phyloP scores from a whole-genome alignment of 352 stramenopile genomes.

The Blastocystis sp. region DNA sequence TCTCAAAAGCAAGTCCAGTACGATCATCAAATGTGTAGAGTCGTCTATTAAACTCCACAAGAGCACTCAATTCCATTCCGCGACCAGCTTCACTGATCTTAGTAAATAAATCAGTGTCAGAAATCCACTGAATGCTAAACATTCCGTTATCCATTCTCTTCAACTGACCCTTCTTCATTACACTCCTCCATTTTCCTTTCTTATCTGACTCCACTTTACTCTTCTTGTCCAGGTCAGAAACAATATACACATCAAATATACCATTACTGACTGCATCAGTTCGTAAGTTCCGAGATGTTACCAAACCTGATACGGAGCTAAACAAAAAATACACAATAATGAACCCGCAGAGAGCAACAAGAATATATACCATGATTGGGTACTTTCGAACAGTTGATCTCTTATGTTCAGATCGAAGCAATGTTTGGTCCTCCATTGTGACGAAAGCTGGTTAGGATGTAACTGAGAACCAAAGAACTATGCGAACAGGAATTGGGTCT shows the following conservation, averaged over 20 bases:
- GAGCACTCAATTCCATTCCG: slow-evolving; percentile 90
- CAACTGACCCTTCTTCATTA: slow-evolving; percentile 84
- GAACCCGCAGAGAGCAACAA: not conserved
- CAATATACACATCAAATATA: slow-evolving; percentile 74
- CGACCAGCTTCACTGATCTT: slow-evolving; percentile 87
- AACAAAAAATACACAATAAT: slow-evolving; percentile 36
- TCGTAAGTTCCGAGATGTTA: not conserved
- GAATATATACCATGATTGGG: not conserved
- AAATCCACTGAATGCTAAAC: slow-evolving; percentile 72
- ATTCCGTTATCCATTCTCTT: slow-evolving; percentile 74
- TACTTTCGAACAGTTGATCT: not conserved
- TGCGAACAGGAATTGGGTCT: not conserved
- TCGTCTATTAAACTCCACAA: slow-evolving; percentile 81
- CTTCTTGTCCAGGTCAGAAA: slow-evolving; percentile 92
- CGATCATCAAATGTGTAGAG: slow-evolving; percentile 96
- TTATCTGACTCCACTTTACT: slow-evolving; percentile 80
- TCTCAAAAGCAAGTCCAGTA: slow-evolving; percentile 95
- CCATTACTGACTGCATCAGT: not conserved
- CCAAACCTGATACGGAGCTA: not conserved
- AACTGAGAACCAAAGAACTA: not conserved
- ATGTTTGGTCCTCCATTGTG: slow-evolving; percentile 31
- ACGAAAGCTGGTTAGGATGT: not conserved
- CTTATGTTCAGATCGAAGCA: not conserved
- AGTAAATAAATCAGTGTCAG: slow-evolving; percentile 72
- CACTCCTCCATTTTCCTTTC: slow-evolving; percentile 86